A percentile compares a stretch with the other conserved stretches of the same genome.
Evolutionary conservation across 805 yeast species (phyloP).

Genomic region (Barnettozyma populi): DNA sequence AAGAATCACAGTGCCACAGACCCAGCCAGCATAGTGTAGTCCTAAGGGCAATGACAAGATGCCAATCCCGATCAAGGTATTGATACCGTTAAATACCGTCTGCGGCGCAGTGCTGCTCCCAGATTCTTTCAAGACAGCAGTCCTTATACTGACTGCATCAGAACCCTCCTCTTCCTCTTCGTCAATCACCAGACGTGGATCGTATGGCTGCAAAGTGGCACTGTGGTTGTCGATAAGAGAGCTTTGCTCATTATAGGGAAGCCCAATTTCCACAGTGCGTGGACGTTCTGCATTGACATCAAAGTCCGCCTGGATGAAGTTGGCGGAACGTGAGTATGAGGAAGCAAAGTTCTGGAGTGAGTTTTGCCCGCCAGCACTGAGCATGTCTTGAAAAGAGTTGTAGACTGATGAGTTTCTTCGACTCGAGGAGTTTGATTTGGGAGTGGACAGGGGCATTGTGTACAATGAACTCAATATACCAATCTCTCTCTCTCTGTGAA

Average conservation of each 20-base stretch:
- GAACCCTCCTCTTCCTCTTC: slow-evolving; percentile 3
- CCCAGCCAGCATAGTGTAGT: slow-evolving; percentile 62
- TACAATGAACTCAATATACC: too few relatives aligned
- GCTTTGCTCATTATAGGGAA: slow-evolving; percentile 12
- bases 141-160: slow-evolving; percentile 16
- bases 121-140: slow-evolving; percentile 14
- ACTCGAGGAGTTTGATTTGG: neutral
- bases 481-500: too few relatives aligned
- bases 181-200: neutral
- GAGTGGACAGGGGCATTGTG: neutral
- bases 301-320: slow-evolving; percentile 25
- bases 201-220: neutral
- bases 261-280: slow-evolving; percentile 13
- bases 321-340: slow-evolving; percentile 23
- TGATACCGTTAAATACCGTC: slow-evolving; percentile 72
- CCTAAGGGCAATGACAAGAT: slow-evolving; percentile 70
- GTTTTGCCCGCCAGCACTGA: slow-evolving; percentile 22
- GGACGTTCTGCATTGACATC: slow-evolving; percentile 21
- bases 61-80: slow-evolving; percentile 73
- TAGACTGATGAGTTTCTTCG: slow-evolving; percentile 14
- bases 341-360: slow-evolving; percentile 24
- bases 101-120: slow-evolving; percentile 62
- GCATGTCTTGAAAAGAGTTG: slow-evolving; percentile 23
- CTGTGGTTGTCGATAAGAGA: slow-evolving; percentile 10
- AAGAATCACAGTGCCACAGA: slow-evolving; percentile 41